Evolutionary conservation across 2,329 filamentous ascomycete genomes (phyloP).

Genomic region (Curvularia verruculosa): DNA sequence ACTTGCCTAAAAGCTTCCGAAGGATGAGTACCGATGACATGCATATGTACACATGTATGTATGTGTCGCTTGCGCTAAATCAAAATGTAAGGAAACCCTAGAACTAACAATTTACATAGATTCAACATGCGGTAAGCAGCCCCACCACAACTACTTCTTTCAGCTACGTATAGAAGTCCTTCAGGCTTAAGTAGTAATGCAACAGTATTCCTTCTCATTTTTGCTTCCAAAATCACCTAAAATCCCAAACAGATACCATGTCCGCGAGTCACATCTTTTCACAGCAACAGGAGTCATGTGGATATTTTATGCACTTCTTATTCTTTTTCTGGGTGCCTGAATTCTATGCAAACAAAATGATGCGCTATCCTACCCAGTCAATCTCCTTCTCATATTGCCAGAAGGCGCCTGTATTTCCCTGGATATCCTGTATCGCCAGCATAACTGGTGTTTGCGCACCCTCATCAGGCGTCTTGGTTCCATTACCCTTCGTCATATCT

Average conservation of each 20-base stretch:
- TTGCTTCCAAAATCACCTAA: too few relatives aligned
- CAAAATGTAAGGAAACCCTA: neutral
- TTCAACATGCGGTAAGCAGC: neutral
- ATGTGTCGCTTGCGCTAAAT: neutral
- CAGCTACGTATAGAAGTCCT: neutral
- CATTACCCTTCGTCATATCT: slow-evolving; percentile 53
- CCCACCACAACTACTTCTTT: neutral
- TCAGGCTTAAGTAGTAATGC: neutral
- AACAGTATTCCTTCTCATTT: too few relatives aligned
- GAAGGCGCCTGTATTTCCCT: slow-evolving; percentile 46
- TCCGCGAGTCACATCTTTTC: neutral
- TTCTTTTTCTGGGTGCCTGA: neutral
- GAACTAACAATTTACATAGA: neutral
- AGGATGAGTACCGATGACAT: neutral
- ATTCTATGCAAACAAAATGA: neutral
- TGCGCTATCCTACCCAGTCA: slow-evolving; percentile 47
- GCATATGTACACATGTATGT: neutral
- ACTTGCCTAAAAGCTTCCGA: neutral
- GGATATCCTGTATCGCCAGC: slow-evolving; percentile 52
- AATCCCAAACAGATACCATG: too few relatives aligned
- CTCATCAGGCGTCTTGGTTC: slow-evolving; percentile 51
- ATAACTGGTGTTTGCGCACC: slow-evolving; percentile 54
- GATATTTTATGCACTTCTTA: neutral
- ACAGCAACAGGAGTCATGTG: neutral
- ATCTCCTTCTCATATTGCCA: slow-evolving; percentile 49